Evolutionary conservation across 2,329 filamentous ascomycete species (phyloP).

Genomic region (Rhexocercosporidium sp.): DNA sequence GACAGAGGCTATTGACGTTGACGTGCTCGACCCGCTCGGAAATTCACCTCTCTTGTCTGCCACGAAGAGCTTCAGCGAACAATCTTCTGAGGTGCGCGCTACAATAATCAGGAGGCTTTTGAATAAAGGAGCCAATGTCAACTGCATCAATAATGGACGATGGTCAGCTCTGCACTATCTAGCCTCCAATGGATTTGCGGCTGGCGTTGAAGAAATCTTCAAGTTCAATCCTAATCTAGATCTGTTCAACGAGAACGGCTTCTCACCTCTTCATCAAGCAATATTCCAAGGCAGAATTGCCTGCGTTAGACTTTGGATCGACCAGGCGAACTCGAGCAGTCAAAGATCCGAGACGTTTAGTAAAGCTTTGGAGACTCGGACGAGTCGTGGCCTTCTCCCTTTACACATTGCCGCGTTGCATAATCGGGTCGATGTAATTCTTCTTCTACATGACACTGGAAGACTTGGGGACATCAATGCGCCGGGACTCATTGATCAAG

Average conservation of each 20-base stretch:
- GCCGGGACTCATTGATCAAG: neutral
- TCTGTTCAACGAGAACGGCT: constrained; percentile 10
- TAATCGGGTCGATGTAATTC: neutral
- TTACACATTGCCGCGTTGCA: constrained; percentile 1
- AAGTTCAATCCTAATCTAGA: neutral
- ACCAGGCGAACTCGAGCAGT: neutral
- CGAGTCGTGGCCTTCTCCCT: constrained; percentile 9
- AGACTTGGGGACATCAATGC: constrained; percentile 10
- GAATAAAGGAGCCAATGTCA: neutral
- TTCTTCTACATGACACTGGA: constrained; percentile 2
- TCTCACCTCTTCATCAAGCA: constrained; percentile 10
- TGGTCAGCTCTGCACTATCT: neutral
- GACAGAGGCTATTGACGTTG: constrained; percentile 3
- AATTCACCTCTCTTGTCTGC: constrained; percentile 11
- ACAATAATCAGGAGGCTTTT: constrained; percentile 1
- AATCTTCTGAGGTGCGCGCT: neutral
- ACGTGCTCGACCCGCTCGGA: constrained; percentile 12
- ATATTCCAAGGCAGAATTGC: neutral
- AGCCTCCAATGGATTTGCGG: neutral
- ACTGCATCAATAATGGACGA: neutral
- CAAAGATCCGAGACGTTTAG: neutral
- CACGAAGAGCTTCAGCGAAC: neutral
- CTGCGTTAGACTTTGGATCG: constrained; percentile 7
- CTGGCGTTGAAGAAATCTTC: neutral
- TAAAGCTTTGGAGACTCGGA: constrained; percentile 5